Conservation (phyloP, 306 rosid species). For the Vigna mungo region DNA sequence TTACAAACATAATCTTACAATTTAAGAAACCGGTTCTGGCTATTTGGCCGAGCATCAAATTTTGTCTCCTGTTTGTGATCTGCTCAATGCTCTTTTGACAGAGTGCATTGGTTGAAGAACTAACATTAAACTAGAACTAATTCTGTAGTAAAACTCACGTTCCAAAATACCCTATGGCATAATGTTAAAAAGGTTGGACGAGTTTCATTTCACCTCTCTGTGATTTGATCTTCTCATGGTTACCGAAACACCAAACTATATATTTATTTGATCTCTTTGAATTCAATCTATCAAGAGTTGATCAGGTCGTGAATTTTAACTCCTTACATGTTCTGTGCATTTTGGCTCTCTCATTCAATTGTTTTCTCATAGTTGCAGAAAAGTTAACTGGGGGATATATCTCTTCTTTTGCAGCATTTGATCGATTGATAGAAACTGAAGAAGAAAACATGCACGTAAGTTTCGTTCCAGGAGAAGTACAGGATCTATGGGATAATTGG, state of each 20-base stretch:
- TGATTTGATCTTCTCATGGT: not conserved
- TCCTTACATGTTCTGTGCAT: not conserved
- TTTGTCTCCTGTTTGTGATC: conserved; percentile 43
- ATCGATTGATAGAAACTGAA: conserved; percentile 25
- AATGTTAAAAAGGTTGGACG: not conserved
- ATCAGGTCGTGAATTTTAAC: conserved; percentile 39
- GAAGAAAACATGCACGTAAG: conserved; percentile 45
- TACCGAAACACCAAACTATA: conserved; percentile 9
- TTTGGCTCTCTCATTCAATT: not conserved
- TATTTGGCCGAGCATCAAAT: conserved; percentile 44
- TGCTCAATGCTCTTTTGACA: not conserved
- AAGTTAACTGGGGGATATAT: conserved; percentile 14
- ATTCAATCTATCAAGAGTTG: conserved; percentile 8
- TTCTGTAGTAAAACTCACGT: not conserved
- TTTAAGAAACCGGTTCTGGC: conserved; percentile 52
- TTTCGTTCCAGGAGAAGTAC: conserved; percentile 50
- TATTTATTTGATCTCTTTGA: conserved; percentile 10
- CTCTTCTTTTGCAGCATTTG: conserved; percentile 39
- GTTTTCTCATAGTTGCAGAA: not conserved
- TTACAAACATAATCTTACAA: conserved; percentile 11
- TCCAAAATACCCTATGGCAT: not conserved
- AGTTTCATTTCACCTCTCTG: not conserved
- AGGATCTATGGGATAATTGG: conserved; percentile 59
- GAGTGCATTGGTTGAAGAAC: conserved; percentile 12
- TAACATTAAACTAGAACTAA: conserved; percentile 31